A percentile compares a stretch with the other conserved stretches of the same genome.
phyloP scores from a whole-genome alignment of 108 stramenopile genomes.

The Cyclotella sp. region DNA sequence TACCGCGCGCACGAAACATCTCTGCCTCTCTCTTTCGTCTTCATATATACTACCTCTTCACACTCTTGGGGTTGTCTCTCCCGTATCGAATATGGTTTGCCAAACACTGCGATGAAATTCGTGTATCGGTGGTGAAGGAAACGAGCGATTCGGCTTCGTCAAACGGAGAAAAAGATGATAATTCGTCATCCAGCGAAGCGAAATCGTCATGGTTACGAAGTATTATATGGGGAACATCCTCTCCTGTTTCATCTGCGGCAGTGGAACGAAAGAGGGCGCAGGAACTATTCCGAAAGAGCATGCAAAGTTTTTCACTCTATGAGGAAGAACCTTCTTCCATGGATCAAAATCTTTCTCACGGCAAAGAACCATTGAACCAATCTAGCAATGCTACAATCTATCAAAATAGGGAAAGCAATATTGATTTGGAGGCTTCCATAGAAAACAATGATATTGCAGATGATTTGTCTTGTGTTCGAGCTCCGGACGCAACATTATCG shows the following conservation, averaged over 20 bases:
- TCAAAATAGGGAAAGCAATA: background rate
- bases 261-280: slow-evolving; percentile 35
- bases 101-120: slow-evolving; percentile 81
- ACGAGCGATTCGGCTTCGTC: slow-evolving; percentile 26
- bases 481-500: background rate
- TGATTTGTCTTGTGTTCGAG: background rate
- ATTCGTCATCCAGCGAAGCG: background rate
- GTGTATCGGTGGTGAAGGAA: slow-evolving; percentile 86
- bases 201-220: slow-evolving; percentile 48
- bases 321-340: slow-evolving; percentile 22
- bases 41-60: slow-evolving; percentile 71
- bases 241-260: slow-evolving; percentile 14
- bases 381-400: background rate
- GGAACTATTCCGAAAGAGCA: slow-evolving; percentile 49
- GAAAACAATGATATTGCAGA: slow-evolving; percentile 4
- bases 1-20: slow-evolving; percentile 27
- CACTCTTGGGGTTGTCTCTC: slow-evolving; percentile 75
- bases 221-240: slow-evolving; percentile 22
- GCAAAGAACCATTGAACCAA: background rate
- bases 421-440: background rate
- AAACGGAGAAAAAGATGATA: slow-evolving; percentile 17
- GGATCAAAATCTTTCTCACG: background rate
- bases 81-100: slow-evolving; percentile 88
- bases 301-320: slow-evolving; percentile 55
- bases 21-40: slow-evolving; percentile 62